These are phyloP conservation scores for Penicillium goetzii DNA, from an alignment of 495 filamentous ascomycete species.

Conservation along the genomic window DNA sequence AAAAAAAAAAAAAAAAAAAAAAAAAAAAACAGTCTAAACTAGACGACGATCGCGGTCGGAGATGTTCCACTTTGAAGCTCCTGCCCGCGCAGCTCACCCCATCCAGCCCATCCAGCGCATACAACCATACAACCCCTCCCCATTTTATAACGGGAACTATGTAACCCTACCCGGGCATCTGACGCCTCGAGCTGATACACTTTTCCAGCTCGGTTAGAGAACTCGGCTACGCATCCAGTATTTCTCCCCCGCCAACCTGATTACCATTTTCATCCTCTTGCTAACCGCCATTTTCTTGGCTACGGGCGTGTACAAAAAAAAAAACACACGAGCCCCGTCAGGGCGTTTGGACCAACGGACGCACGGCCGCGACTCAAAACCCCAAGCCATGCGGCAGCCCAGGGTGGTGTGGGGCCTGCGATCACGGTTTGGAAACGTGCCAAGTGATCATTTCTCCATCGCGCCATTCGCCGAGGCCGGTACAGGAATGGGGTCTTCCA, in stretches of 20 bases:
- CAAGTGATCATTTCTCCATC: conserved; percentile 20
- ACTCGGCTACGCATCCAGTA: conserved; percentile 20
- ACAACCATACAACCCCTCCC: conserved; percentile 17
- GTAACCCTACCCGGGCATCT: conserved; percentile 34
- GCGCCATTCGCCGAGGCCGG: conserved; percentile 18
- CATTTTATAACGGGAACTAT: conserved; percentile 29
- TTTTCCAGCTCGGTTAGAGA: conserved; percentile 23
- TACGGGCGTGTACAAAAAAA: conserved; percentile 12
- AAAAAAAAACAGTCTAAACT: background rate
- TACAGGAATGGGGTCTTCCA: conserved; percentile 8
- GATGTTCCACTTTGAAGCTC: conserved; percentile 23
- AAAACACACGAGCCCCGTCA: conserved; percentile 19
- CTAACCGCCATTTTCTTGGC: conserved; percentile 19
- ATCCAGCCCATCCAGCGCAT: too few relatives aligned
- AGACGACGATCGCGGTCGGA: conserved; percentile 22
- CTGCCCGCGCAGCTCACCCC: background rate
- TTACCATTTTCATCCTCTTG: conserved; percentile 2
- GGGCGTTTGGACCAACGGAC: conserved; percentile 15
- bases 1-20: too few relatives aligned
- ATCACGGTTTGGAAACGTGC: conserved; percentile 19
- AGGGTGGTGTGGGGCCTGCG: conserved; percentile 18
- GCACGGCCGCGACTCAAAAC: conserved; percentile 25
- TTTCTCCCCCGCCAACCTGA: background rate
- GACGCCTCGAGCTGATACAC: conserved; percentile 13
- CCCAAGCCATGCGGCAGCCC: conserved; percentile 13